Evolutionary conservation across 495 filamentous ascomycete genomes (phyloP), one percentile per base, ranked within the genome.

Genomic region (Articulospora tetracladia): DNA sequence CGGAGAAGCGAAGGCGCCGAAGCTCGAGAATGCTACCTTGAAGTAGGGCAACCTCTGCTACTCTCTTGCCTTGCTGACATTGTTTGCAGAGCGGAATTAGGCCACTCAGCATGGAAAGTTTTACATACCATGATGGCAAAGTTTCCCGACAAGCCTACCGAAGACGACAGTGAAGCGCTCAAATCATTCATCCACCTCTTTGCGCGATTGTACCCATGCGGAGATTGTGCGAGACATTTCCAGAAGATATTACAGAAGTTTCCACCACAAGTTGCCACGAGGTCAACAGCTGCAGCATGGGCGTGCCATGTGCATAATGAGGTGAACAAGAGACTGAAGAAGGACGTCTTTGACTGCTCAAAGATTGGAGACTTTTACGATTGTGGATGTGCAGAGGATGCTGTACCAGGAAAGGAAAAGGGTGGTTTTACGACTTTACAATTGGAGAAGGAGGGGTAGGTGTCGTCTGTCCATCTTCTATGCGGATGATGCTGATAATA

Each of bases 81-180:
- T 8, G 11, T 19, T 25, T 56, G 47, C 48, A 93, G 89, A 75
- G 93, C 90, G 52, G 91, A 96, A 75, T 80, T 96, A 19, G 93
- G 93, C 59, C 87, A 90, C 65, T 86, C 92, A 25, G 86, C 89
- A 22, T 96, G 91, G 93, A 92, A 93, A 68, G 85, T 96, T 64
- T 84, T 98, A 68, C 94, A 98, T 74, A 98, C 95, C 1, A 94
- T 91, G 71, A 91, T 98, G 82, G 88, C 91, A 34, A 86, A 92
- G 56, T 98, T 93, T 74, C 95, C 94, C 41, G 89, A 93, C 64
- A 81, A 87, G 56, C 93, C 94, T 0, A 88, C 88, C 0, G 70
- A 80, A 54, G 91, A 96, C 63, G 92, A 98, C 68, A 87, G 88
- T 58, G 80, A 88, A 41, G 91, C 95, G 1, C 78, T 98, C 39